Evolutionary conservation across 768 basidiomycete genomes (phyloP).

Genomic region (Lactarius psammicola): DNA sequence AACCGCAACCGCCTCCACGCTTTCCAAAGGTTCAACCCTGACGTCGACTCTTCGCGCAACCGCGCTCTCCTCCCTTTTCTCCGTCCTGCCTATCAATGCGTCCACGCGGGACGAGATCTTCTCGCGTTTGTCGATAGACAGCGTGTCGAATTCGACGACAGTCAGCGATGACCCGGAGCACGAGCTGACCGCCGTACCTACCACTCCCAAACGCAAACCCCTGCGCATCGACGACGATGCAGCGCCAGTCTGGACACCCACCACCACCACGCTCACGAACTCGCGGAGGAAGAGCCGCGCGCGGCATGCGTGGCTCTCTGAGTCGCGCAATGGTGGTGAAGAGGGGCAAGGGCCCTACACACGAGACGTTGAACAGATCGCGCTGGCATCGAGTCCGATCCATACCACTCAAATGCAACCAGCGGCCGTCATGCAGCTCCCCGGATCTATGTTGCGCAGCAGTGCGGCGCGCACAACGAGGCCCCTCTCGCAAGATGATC

Average conservation of each 20-base stretch:
- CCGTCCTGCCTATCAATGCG: slow-evolving; percentile 25
- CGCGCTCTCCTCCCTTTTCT: slow-evolving; percentile 27
- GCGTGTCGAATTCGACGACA: slow-evolving; percentile 23
- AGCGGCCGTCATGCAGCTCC: slow-evolving; percentile 25
- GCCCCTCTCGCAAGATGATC: slow-evolving; percentile 14
- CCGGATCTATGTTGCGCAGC: slow-evolving; percentile 17
- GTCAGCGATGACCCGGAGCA: slow-evolving; percentile 27
- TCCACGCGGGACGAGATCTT: slow-evolving; percentile 28
- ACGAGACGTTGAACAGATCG: slow-evolving; percentile 23
- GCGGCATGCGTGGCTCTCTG: slow-evolving; percentile 1
- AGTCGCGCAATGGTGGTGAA: background rate
- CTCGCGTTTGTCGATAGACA: slow-evolving; percentile 29
- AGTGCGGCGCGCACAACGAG: slow-evolving; percentile 8
- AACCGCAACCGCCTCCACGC: background rate
- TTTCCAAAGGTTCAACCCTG: slow-evolving; percentile 9
- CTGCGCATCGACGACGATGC: background rate
- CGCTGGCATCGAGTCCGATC: slow-evolving; percentile 24
- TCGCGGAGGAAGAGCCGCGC: slow-evolving; percentile 1
- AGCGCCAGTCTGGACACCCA: background rate
- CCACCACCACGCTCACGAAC: background rate
- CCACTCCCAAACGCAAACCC: slow-evolving; percentile 15
- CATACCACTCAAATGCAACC: slow-evolving; percentile 30
- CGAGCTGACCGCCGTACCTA: slow-evolving; percentile 23
- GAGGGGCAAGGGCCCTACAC: background rate
- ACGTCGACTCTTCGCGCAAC: slow-evolving; percentile 15